Conservation (phyloP, 257 asterid species). For the Solanum lycopersicoides region DNA sequence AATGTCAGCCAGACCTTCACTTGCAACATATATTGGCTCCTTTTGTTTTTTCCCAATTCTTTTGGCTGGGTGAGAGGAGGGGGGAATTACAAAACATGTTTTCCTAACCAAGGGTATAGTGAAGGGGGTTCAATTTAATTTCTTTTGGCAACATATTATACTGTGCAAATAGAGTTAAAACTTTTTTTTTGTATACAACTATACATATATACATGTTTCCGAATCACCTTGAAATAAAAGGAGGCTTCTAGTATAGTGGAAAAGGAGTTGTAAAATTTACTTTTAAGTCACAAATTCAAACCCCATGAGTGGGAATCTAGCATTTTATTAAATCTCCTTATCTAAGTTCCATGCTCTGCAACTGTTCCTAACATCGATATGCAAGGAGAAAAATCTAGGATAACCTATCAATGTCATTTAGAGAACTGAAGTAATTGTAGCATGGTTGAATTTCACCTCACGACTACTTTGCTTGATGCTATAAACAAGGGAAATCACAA, state of each 20-base stretch:
- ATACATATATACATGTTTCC: not conserved
- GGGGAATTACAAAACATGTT: not conserved
- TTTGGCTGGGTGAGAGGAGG: not conserved
- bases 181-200: not conserved
- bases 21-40: not conserved
- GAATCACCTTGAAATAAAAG: not conserved
- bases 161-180: not conserved
- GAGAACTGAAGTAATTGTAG: not conserved
- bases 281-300: not conserved
- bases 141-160: not conserved
- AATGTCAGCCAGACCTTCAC: not conserved
- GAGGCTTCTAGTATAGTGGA: not conserved
- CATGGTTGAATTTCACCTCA: constrained; percentile 39
- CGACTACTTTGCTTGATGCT: constrained; percentile 59
- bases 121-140: not conserved
- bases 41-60: not conserved
- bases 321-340: not conserved
- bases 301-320: not conserved
- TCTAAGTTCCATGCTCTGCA: not conserved
- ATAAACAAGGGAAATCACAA: constrained; percentile 52
- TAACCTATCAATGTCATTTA: not conserved
- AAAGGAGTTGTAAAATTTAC: not conserved
- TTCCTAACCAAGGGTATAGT: not conserved
- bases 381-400: not conserved
- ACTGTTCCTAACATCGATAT: not conserved